A percentile compares a stretch with the other conserved stretches of the same genome.
These are phyloP conservation scores for Pichia pseudocactophila DNA, from an alignment of 805 yeast genomes.

Conservation along the genomic window DNA sequence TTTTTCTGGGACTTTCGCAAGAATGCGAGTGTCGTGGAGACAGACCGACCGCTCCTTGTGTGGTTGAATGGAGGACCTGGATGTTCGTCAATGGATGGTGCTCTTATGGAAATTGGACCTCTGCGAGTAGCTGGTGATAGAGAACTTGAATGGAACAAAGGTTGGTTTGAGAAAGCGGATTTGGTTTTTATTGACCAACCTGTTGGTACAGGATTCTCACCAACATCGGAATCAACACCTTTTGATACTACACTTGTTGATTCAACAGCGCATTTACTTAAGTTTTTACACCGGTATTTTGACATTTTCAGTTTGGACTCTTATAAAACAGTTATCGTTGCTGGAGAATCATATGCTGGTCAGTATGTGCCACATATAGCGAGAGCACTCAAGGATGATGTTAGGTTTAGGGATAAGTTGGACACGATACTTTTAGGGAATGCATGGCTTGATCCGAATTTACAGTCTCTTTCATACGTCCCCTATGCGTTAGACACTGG, in stretches of 20 bases:
- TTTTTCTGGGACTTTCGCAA: conserved; percentile 69
- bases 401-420: conserved; percentile 31
- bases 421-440: conserved; percentile 76
- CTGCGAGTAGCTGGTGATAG: conserved; percentile 43
- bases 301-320: conserved; percentile 55
- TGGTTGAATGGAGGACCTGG: conserved; percentile 99
- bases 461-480: conserved; percentile 71
- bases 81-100: conserved; percentile 97
- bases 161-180: conserved; percentile 80
- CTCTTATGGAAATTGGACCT: conserved; percentile 88
- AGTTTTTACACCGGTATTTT: conserved; percentile 59
- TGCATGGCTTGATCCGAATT: conserved; percentile 89
- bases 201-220: conserved; percentile 85
- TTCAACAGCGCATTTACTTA: conserved; percentile 53
- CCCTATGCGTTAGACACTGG: conserved; percentile 60
- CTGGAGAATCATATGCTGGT: conserved; percentile 97
- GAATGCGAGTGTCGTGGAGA: conserved; percentile 7
- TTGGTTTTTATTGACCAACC: conserved; percentile 91
- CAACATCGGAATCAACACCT: conserved; percentile 31
- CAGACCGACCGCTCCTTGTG: conserved; percentile 43
- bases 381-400: conserved; percentile 44
- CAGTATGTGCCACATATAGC: conserved; percentile 91
- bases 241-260: conserved; percentile 47
- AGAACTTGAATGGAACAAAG: conserved; percentile 45
- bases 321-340: conserved; percentile 50